Base-by-base conservation (phyloP, 768 basidiomycete genomes). In the Cystobasidium tubakii region DNA sequence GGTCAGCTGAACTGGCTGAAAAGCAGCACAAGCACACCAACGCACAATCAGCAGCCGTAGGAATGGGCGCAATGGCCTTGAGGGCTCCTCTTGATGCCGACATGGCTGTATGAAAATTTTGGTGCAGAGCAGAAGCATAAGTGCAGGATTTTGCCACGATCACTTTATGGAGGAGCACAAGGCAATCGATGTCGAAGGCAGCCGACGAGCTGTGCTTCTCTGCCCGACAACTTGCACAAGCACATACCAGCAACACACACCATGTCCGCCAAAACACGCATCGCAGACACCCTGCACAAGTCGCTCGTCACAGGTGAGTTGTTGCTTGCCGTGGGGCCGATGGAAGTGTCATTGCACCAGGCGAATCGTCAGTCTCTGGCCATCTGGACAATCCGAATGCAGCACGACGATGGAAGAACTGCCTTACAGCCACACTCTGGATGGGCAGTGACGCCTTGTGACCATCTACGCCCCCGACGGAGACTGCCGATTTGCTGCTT, bases 31-130 rank as follows among this genome's bases (percentile, higher is more conserved):
- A 23, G 23, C 9, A 13, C 7, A 63, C 15, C 23, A 1, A 67
- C 66, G 9, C 29, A 67, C 66, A 97, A 82, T 97, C 95, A 19
- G 87, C 84, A 77, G 95, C 92, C 53, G 91, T 96, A 60, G 96
- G 96, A 65, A 99, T 95, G n/a, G 96, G 96, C 64, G 96, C 90
- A 81, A 99, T 99, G 60, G 90, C 89, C 84, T 97, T 97, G 78
- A 98, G 85, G 27, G 46, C 66, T 1, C 75, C 75, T 66, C 74
- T 43, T 50, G 66, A 42, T 43, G 42, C 34, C 15, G 50, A 54
- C 44, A 34, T 60, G 64, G 46, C 64, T 66, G 57, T 34, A 60
- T 60, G 57, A 27, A 60, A 29, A 34, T 34, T 60, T 23, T 29
- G 25, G 57, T 29, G 25, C 57, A 29, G 57, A 34, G 33, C 63